Evolutionary conservation across 2,329 filamentous ascomycete species (phyloP).

Genomic region (Colletotrichum neosansevieriae): DNA sequence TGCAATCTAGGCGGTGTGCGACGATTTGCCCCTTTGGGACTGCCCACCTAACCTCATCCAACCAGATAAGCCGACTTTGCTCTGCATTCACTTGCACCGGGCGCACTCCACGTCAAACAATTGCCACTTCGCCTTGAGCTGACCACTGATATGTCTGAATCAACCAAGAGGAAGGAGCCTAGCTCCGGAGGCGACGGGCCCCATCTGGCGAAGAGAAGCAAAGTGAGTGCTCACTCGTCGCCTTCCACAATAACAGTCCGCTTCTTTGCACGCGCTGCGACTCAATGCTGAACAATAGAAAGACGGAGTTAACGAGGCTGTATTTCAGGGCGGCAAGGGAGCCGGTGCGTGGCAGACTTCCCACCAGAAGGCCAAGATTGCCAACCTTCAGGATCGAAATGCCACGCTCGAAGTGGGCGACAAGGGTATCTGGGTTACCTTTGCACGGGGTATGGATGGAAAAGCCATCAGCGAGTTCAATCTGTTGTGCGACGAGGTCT

Average conservation of each 20-base stretch:
- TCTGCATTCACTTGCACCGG: too few species aligned
- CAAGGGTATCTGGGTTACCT: constrained; percentile 82
- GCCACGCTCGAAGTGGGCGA: constrained; percentile 74
- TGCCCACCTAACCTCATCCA: neutral
- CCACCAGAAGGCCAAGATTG: constrained; percentile 65
- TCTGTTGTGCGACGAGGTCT: constrained; percentile 74
- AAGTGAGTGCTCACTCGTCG: constrained; percentile 47
- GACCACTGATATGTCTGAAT: constrained; percentile 47
- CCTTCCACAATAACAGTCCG: neutral
- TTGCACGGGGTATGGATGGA: constrained; percentile 76
- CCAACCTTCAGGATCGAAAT: constrained; percentile 55
- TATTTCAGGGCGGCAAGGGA: constrained; percentile 44
- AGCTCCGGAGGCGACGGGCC: constrained; percentile 42
- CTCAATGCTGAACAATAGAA: neutral
- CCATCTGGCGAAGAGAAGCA: constrained; percentile 54
- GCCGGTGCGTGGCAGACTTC: constrained; percentile 72
- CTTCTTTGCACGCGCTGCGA: neutral
- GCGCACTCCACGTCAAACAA: neutral
- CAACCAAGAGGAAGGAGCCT: constrained; percentile 52
- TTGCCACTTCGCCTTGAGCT: neutral
- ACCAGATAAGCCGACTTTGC: too few species aligned
- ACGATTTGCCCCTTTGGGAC: constrained; percentile 6
- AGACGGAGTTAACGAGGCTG: neutral
- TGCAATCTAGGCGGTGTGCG: constrained; percentile 13
- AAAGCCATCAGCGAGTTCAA: constrained; percentile 77